Evolutionary conservation across 192 early-diverging fungal species (phyloP), one percentile per base, ranked within the genome.

Genomic region (Endogone sp.): DNA sequence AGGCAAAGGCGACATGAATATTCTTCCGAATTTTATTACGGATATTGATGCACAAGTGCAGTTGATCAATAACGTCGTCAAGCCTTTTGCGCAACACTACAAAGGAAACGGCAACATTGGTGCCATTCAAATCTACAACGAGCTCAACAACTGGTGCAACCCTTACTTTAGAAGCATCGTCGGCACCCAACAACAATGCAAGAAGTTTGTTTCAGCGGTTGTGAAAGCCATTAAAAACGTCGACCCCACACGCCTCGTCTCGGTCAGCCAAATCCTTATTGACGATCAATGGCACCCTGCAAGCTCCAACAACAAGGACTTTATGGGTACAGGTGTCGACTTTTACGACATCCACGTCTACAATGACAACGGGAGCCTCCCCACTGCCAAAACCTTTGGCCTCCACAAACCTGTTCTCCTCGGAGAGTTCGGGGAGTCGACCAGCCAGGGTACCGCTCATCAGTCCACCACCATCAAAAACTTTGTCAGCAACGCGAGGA

Each of bases 81-180:
- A 9, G 4, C 59, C n/a, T 4, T 60, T 60, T n/a, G 59, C 59
- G 59, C 4, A 4, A 28, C 4, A 60, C 4, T 60, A 60, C 59
- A 60, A 60, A 28, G 59, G 59, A 23, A 60, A 60, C 27, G n/a
- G 11, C 55, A 56, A 56, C 55, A 56, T 56, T 56, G 55, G 55
- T n/a, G 59, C 59, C 22, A 60, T 60, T n/a, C 59, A 60, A n/a
- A 60, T 56, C 55, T 56, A n/a, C 11, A 56, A 56, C 55, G 55
- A 60, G n/a, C 59, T 60, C 59, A 60, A 60, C n/a, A 60, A 60
- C 27, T 60, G 59, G 59, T 60, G n/a, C 27, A 28, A 60, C 27
- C n/a, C 59, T n/a, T 60, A 60, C 59, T 60, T 60, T n/a, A 9
- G 4, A 20, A 10, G 8, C 8, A 60, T 20, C 27, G 59, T 60